Conservation (phyloP, 495 filamentous ascomycete genomes). For the Wilcoxina mikolae region DNA sequence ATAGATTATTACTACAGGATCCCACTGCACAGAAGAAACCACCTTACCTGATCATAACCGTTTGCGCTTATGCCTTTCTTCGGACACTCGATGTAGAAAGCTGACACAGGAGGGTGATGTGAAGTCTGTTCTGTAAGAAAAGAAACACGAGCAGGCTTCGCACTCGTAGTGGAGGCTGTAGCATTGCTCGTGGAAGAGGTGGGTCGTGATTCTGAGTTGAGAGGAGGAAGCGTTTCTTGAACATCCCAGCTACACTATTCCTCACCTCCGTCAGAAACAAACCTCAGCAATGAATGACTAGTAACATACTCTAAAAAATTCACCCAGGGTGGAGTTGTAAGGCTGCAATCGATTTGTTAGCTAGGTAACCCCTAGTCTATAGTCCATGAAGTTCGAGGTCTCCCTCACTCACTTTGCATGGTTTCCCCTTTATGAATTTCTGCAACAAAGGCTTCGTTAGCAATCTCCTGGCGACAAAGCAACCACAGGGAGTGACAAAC, state of each 20-base stretch:
- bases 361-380: not conserved
- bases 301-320: conserved; percentile 75
- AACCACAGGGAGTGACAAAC: conserved; percentile 31
- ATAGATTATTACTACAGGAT: conserved; percentile 1
- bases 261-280: conserved; percentile 1
- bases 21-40: not conserved
- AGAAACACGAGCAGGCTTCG: conserved; percentile 54
- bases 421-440: conserved; percentile 97
- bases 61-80: conserved; percentile 77
- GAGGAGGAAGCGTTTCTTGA: conserved; percentile 39
- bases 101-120: conserved; percentile 93
- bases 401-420: conserved; percentile 48
- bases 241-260: conserved; percentile 84
- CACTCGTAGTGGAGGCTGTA: conserved; percentile 31
- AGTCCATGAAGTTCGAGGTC: not conserved
- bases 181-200: conserved; percentile 34
- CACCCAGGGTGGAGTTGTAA: conserved; percentile 93
- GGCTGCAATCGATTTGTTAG: conserved; percentile 33
- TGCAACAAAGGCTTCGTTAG: conserved; percentile 21
- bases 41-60: conserved; percentile 63
- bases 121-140: conserved; percentile 97
- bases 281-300: not conserved
- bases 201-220: conserved; percentile 31
- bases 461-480: not conserved
- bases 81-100: conserved; percentile 85